phyloP scores from a whole-genome alignment of 164 flowering plant species.

The Macadamia tetraphylla region DNA sequence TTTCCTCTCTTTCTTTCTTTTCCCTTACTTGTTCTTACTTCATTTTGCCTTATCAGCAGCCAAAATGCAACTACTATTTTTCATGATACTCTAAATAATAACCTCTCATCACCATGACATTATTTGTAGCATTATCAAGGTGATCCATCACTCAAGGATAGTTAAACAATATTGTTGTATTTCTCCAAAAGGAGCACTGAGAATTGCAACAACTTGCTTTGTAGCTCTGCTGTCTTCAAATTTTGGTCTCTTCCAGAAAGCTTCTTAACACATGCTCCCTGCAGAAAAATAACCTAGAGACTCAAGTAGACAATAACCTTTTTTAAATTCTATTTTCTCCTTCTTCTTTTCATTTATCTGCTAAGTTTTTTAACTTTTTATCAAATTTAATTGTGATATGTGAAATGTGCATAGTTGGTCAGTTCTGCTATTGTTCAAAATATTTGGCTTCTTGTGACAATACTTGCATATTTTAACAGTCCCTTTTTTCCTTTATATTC shows the following conservation, averaged over 20 bases:
- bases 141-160: conserved; percentile 93
- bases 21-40: too few species aligned
- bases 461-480: too few species aligned
- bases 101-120: conserved; percentile 76
- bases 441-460: too few species aligned
- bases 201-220: conserved; percentile 89
- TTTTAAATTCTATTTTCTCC: too few species aligned
- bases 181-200: conserved; percentile 95
- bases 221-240: conserved; percentile 83
- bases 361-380: too few species aligned
- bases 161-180: conserved; percentile 84
- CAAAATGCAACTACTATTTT: conserved; percentile 66
- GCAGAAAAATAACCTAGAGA: conserved; percentile 8
- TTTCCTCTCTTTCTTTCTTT: too few species aligned
- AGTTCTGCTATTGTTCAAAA: too few species aligned
- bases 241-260: conserved; percentile 65
- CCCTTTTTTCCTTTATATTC: too few species aligned
- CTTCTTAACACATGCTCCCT: conserved; percentile 92
- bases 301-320: too few species aligned
- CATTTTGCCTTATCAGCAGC: conserved; percentile 68
- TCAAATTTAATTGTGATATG: too few species aligned
- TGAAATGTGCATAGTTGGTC: too few species aligned
- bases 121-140: conserved; percentile 82
- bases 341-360: too few species aligned
- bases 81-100: conserved; percentile 89